Evolutionary conservation across 1,284 basidiomycete species (phyloP).

Genomic region (Moesziomyces parantarcticus): DNA sequence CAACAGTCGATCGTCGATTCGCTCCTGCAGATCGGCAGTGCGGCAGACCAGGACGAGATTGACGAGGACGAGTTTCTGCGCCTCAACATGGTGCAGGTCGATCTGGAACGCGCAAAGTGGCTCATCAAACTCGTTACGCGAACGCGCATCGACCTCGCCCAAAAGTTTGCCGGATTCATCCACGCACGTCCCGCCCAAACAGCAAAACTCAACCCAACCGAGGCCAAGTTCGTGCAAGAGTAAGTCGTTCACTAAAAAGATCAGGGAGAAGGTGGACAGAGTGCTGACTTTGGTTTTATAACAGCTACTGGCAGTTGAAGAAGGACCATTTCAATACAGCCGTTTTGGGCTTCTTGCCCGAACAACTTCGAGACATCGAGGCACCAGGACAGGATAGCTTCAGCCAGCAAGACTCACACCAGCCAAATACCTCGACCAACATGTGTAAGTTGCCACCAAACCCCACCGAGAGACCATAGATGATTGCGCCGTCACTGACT

Average conservation of each 20-base stretch:
- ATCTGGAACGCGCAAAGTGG: constrained; percentile 64
- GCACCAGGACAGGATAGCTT: constrained; percentile 16
- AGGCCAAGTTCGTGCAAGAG: constrained; percentile 48
- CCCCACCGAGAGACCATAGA: too few species aligned
- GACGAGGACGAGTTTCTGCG: constrained; percentile 64
- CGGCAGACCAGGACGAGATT: constrained; percentile 1
- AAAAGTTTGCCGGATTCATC: constrained; percentile 49
- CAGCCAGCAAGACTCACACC: constrained; percentile 18
- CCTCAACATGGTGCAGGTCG: constrained; percentile 62
- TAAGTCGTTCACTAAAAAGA: constrained; percentile 13
- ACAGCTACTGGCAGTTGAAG: constrained; percentile 53
- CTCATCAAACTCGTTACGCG: constrained; percentile 58
- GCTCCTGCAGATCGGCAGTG: constrained; percentile 12
- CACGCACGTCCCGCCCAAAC: constrained; percentile 15
- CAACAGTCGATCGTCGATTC: constrained; percentile 59
- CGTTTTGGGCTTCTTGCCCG: constrained; percentile 56
- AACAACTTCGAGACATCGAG: constrained; percentile 47
- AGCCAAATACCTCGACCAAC: constrained; percentile 21
- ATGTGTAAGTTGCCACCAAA: constrained; percentile 50
- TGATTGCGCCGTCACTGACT: not conserved
- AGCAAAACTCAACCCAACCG: constrained; percentile 43
- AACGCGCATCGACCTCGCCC: constrained; percentile 51
- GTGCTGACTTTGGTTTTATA: not conserved
- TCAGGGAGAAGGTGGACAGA: not conserved
- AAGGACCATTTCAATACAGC: constrained; percentile 43